These are phyloP conservation scores for Castanopsis chinensis DNA, from an alignment of 306 rosid genomes.

Conservation along the genomic window DNA sequence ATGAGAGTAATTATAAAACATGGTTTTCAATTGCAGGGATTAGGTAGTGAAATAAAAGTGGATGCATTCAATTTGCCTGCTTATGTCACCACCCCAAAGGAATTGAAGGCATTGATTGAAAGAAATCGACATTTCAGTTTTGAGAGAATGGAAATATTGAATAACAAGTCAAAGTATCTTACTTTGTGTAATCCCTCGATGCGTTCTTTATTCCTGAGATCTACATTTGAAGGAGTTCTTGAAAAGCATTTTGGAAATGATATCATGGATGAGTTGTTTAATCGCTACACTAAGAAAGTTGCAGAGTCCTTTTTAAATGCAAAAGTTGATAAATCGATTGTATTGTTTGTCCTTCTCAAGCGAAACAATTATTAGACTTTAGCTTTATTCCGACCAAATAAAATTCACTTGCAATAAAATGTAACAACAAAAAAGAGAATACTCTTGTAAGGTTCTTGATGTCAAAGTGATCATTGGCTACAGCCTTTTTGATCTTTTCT, in stretches of 20 bases:
- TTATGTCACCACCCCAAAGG: slow-evolving; percentile 11
- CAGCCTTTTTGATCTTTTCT: too few relatives aligned
- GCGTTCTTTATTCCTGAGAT: slow-evolving; percentile 11
- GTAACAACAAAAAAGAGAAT: too few relatives aligned
- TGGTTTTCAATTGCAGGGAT: slow-evolving; percentile 8
- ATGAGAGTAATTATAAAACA: too few relatives aligned
- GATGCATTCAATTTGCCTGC: slow-evolving; percentile 33
- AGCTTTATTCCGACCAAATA: too few relatives aligned
- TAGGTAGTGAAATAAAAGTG: slow-evolving; percentile 28
- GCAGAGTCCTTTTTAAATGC: slow-evolving; percentile 7
- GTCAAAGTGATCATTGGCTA: too few relatives aligned
- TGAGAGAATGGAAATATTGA: slow-evolving; percentile 13
- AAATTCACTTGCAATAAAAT: too few relatives aligned
- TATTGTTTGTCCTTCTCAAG: slow-evolving; percentile 25
- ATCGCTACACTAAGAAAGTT: neutral
- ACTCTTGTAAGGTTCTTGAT: too few relatives aligned
- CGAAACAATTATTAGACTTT: slow-evolving; percentile 5
- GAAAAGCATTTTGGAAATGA: slow-evolving; percentile 28
- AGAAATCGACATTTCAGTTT: slow-evolving; percentile 25
- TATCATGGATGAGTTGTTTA: slow-evolving; percentile 25
- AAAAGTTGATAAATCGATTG: neutral
- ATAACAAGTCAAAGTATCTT: neutral
- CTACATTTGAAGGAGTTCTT: slow-evolving; percentile 13
- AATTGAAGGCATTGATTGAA: slow-evolving; percentile 17
- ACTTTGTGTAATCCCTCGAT: neutral